phyloP scores from a whole-genome alignment of 805 yeast genomes.

The Schwanniomyces vanrijiae region DNA sequence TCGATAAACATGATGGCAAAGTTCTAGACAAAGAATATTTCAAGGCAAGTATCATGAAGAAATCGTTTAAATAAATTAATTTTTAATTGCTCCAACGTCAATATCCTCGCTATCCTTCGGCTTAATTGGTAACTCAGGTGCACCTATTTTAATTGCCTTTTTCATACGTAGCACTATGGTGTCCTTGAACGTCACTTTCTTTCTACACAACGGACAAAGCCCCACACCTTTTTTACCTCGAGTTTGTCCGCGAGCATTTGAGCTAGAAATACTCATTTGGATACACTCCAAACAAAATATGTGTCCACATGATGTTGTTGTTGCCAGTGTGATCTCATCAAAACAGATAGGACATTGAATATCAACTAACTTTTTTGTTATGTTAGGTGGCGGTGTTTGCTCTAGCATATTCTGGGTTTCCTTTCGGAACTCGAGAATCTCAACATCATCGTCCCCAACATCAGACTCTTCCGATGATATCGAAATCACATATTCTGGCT shows the following conservation, averaged over 20 bases:
- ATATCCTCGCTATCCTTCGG: constrained; percentile 1
- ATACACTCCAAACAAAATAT: constrained; percentile 44
- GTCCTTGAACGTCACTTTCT: constrained; percentile 38
- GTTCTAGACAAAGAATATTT: constrained; percentile 3
- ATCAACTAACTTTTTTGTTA: constrained; percentile 32
- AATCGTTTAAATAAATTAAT: neutral
- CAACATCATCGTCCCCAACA: constrained; percentile 32
- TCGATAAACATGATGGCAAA: constrained; percentile 6
- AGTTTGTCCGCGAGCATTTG: constrained; percentile 44
- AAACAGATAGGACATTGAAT: constrained; percentile 46
- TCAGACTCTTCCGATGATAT: constrained; percentile 23
- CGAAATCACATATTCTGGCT: constrained; percentile 15
- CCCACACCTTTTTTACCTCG: constrained; percentile 39
- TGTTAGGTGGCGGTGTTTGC: constrained; percentile 21
- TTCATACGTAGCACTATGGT: constrained; percentile 26
- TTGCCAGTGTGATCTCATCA: constrained; percentile 39
- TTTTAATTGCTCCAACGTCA: constrained; percentile 1
- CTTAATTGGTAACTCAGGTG: constrained; percentile 13
- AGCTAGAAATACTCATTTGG: constrained; percentile 38
- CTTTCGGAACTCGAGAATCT: constrained; percentile 36
- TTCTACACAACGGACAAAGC: constrained; percentile 44
- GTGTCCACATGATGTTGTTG: constrained; percentile 45
- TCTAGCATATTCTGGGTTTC: constrained; percentile 35
- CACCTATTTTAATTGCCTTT: constrained; percentile 7
- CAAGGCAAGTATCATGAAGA: neutral